These are phyloP conservation scores for Eragrostis tef DNA, from an alignment of 202 grass and related monocot genomes.

Conservation along the genomic window DNA sequence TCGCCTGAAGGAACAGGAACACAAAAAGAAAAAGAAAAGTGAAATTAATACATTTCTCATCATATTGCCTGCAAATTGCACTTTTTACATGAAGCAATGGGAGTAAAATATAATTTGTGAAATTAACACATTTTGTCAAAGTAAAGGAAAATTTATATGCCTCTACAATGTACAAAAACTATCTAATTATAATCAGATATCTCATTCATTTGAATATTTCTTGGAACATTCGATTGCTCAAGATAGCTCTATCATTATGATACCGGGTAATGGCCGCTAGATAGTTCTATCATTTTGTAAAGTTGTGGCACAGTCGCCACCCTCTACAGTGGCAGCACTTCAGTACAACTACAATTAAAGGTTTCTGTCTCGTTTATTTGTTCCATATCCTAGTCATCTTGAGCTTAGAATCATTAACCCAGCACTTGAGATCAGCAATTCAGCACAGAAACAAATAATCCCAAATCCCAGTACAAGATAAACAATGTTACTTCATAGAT, in stretches of 20 bases:
- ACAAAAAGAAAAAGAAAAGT: background rate
- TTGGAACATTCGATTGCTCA: background rate
- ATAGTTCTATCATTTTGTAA: background rate
- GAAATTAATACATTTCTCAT: constrained; percentile 48
- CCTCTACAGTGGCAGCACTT: background rate
- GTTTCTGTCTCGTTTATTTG: constrained; percentile 13
- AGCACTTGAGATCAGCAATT: background rate
- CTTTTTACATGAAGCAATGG: constrained; percentile 52
- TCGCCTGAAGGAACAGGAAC: constrained; percentile 64
- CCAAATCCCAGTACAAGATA: constrained; percentile 3
- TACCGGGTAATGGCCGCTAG: background rate
- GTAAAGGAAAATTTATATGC: background rate
- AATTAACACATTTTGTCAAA: constrained; percentile 22
- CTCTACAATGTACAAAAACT: background rate
- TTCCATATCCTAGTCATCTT: constrained; percentile 32
- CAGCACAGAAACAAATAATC: constrained; percentile 16
- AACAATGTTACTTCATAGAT: constrained; percentile 33
- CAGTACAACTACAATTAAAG: constrained; percentile 29
- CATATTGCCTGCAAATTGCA: constrained; percentile 79
- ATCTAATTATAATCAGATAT: constrained; percentile 5
- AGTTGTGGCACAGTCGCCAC: background rate
- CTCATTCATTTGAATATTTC: background rate
- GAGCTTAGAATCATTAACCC: background rate
- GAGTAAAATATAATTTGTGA: constrained; percentile 9
- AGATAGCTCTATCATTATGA: background rate